Base-by-base conservation (phyloP, 169 alveolate genomes). In the Eimeria zaria region DNA sequence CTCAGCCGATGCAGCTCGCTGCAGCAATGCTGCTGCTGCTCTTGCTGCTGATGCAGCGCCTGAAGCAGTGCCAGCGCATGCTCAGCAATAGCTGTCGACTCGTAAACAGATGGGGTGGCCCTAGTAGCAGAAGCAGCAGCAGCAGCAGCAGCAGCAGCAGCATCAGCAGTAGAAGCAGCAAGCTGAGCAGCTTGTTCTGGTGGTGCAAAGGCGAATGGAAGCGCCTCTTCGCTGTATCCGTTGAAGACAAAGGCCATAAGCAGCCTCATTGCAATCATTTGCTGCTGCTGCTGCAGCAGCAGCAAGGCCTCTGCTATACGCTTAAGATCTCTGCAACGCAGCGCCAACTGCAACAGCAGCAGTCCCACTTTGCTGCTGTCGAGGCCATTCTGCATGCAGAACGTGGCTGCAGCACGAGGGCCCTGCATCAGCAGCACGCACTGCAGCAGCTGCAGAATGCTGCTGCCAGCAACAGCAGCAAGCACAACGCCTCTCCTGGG, bases 271-370 rank as follows among this genome's bases (percentile, higher is more conserved):
- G 85, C 96, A 16, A 67, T 60, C 91, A 91, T 76, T 60, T 91
- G 96, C 85, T 91, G 96, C 85, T 85, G 71, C 91, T 76, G 90
- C 81, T 76, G 96, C 58, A 91, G 74, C 18, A 80, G 74, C 46
- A 24, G 78, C 44, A 91, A 80, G 60, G 96, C 96, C 22, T 67
- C 58, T 55, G 60, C 46, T 27, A 91, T 85, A 30, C 71, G 87
- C 20, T 51, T 41, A 48, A 91, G 91, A 84, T 91, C 78, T 58
- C 91, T 85, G 74, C 76, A 76, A 18, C 90, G 89, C 73, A 91
- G 96, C 73, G 91, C 81, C 83, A 80, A 64, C 60, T 76, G 85
- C 81, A 91, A 91, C 53, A 78, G 83, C 96, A 91, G 64, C 91
- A 78, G 41, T 30, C 55, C 84, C 55, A 91, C 91, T 33, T 48